phyloP scores from a whole-genome alignment of 345 rosid genomes.

The Boechera retrofracta region DNA sequence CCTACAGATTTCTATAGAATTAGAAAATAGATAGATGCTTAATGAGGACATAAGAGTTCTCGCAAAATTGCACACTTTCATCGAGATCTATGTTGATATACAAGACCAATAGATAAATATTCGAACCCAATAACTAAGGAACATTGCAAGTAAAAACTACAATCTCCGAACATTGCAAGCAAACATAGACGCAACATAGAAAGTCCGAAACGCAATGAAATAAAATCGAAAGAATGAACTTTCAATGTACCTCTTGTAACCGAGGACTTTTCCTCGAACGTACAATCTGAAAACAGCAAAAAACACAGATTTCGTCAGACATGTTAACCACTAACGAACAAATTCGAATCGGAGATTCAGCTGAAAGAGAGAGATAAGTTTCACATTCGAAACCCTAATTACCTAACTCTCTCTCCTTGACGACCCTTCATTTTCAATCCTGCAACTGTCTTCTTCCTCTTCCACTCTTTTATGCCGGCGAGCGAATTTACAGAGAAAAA shows the following conservation, averaged over 20 bases:
- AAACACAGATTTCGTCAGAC: slow-evolving; percentile 4
- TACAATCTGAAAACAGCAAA: slow-evolving; percentile 62
- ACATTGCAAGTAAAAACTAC: not conserved
- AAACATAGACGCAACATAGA: not conserved
- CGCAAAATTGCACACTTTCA: not conserved
- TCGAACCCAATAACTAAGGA: not conserved
- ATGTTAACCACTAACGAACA: not conserved
- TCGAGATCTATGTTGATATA: not conserved
- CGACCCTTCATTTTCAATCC: slow-evolving; percentile 74
- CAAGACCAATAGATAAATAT: not conserved
- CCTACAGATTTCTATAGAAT: not conserved
- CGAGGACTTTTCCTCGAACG: slow-evolving; percentile 83
- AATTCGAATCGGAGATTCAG: not conserved
- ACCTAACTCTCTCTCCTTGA: slow-evolving; percentile 97
- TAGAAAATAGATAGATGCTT: not conserved
- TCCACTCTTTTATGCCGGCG: slow-evolving; percentile 38
- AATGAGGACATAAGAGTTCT: not conserved
- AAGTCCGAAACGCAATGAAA: not conserved
- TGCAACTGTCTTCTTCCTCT: slow-evolving; percentile 42
- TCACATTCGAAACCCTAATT: not conserved
- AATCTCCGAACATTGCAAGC: not conserved
- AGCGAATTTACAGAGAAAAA: slow-evolving; percentile 24
- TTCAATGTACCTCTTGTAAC: slow-evolving; percentile 72
- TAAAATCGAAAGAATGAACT: not conserved
- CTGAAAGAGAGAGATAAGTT: not conserved